Base-by-base conservation (phyloP, 73 alveolate species). In the Breviolum minutum region DNA sequence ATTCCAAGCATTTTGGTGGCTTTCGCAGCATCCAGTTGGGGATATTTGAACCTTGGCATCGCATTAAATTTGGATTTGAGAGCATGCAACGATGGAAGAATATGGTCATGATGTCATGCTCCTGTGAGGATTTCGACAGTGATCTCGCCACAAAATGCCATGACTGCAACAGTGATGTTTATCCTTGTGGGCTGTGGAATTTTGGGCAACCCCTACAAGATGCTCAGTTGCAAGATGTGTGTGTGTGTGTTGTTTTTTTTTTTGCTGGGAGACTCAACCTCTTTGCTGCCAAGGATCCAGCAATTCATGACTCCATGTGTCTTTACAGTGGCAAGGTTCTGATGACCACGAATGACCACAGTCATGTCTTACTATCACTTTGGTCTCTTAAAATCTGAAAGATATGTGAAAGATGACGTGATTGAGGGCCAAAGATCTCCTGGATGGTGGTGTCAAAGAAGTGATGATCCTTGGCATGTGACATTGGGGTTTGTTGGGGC, bases 171-270 rank as follows among this genome's bases (percentile, higher is more conserved):
- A 10, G 95, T 87, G 95, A 87, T 87, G 83, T 87, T 87, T 48
- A 68, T 87, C 95, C 84, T 87, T 82, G 95, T 87, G 95, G 95
- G 85, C 84, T 87, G 95, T 27, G 95, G 95, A 19, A 87, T 87
- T 26, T 22, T 87, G 95, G 95, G 95, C 70, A 87, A 87, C 24
- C 95, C 95, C 29, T 87, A 64, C 69, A 64, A 48, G 95, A 87
- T 32, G 68, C 83, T 86, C 40, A 63, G 95, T 17, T 17, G 60
- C 13, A 82, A 24, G 54, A 26, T 17, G 69, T 40, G n/a, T n/a
- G n/a, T n/a, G n/a, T n/a, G n/a, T n/a, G n/a, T n/a, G n/a, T n/a
- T n/a, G n/a, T n/a, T n/a, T n/a, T n/a, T n/a, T n/a, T 19, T 40
- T 40, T 40, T 40, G 54, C 3, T 19, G 27, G 79, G 79, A 69